These are phyloP conservation scores for Debaryomyces robertsiae DNA, from an alignment of 1,139 yeast genomes.

Conservation along the genomic window DNA sequence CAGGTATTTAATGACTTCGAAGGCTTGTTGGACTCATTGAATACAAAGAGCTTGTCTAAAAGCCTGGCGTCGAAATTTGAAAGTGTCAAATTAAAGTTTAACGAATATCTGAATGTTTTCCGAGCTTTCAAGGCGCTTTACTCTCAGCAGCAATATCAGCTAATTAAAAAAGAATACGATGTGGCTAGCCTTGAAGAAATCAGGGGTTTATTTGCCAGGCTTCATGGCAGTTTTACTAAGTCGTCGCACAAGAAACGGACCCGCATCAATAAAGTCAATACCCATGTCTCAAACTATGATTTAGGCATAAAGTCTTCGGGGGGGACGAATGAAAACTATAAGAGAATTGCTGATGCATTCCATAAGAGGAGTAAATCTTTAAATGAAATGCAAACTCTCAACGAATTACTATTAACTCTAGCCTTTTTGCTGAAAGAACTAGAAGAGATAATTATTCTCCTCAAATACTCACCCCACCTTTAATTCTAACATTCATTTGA, in stretches of 20 bases:
- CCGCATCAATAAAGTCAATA: slow-evolving; percentile 4
- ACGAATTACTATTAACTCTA: slow-evolving; percentile 7
- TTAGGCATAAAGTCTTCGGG: not conserved
- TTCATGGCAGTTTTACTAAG: slow-evolving; percentile 11
- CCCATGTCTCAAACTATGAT: slow-evolving; percentile 6
- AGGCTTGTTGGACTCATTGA: slow-evolving; percentile 8
- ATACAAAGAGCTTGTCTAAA: not conserved
- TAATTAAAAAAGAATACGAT: slow-evolving; percentile 8
- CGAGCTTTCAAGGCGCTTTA: slow-evolving; percentile 1
- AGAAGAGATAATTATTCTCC: slow-evolving; percentile 6
- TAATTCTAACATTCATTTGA: not conserved
- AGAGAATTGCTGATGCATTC: slow-evolving; percentile 6
- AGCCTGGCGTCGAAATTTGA: not conserved
- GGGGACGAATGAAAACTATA: slow-evolving; percentile 1
- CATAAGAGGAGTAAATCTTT: slow-evolving; percentile 8
- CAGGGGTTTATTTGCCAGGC: slow-evolving; percentile 11
- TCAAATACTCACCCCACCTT: slow-evolving; percentile 1
- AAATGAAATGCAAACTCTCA: slow-evolving; percentile 7
- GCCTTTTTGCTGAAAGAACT: slow-evolving; percentile 7
- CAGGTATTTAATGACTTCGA: slow-evolving; percentile 12
- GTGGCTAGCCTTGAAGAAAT: slow-evolving; percentile 6
- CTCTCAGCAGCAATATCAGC: not conserved
- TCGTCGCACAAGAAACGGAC: slow-evolving; percentile 10
- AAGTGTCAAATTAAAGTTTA: not conserved
- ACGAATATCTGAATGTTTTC: slow-evolving; percentile 5